These are phyloP conservation scores for Blastobotrys petasosporus DNA, from an alignment of 1,139 yeast species.

Conservation along the genomic window DNA sequence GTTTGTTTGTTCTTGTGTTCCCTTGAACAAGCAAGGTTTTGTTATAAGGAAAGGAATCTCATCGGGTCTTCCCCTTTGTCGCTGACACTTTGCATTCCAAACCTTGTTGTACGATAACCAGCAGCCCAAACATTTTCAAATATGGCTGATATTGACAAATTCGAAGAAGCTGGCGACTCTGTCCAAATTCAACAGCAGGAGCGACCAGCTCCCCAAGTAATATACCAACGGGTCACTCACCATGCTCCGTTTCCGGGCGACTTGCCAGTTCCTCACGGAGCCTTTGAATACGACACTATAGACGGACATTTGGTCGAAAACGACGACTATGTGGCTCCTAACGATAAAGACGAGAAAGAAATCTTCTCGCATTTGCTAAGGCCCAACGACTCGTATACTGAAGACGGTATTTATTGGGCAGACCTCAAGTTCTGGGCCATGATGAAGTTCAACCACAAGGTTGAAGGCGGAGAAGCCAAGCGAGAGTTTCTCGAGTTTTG, in stretches of 20 bases:
- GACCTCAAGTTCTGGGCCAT: constrained; percentile 32
- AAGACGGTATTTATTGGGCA: constrained; percentile 37
- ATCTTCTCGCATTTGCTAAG: constrained; percentile 31
- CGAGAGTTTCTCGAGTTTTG: constrained; percentile 26
- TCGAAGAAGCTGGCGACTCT: too few relatives aligned
- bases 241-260: constrained; percentile 33
- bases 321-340: constrained; percentile 20
- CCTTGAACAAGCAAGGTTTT: too few relatives aligned
- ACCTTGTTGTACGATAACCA: too few relatives aligned
- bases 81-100: too few relatives aligned
- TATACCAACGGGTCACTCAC: constrained; percentile 5
- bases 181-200: too few relatives aligned
- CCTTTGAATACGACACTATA: constrained; percentile 32
- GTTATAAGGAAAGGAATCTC: too few relatives aligned
- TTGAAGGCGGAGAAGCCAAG: constrained; percentile 28
- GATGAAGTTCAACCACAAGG: constrained; percentile 26
- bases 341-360: constrained; percentile 32
- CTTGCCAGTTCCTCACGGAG: constrained; percentile 36
- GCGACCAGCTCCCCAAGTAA: too few relatives aligned
- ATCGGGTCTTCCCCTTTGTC: neutral
- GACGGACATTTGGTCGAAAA: constrained; percentile 28
- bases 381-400: constrained; percentile 31
- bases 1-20: neutral
- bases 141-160: too few relatives aligned
- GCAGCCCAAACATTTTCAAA: too few relatives aligned